These are phyloP conservation scores for Gomphus sp. DNA, from an alignment of 1,284 basidiomycete species.

Conservation along the genomic window DNA sequence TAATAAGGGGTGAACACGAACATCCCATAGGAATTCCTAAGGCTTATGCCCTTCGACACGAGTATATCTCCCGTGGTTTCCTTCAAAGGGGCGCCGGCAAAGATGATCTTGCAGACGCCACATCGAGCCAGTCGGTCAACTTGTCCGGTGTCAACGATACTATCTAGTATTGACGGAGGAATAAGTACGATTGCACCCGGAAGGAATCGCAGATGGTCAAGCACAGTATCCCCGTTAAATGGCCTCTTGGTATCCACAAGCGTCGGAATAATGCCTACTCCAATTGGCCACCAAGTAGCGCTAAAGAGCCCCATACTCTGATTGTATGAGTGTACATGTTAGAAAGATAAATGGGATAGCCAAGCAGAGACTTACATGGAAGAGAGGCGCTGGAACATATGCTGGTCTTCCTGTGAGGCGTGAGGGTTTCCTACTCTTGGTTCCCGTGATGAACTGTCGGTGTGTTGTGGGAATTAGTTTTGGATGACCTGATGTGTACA, in stretches of 20 bases:
- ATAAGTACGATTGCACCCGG: not conserved
- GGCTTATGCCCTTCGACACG: slow-evolving; percentile 22
- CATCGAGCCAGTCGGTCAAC: not conserved
- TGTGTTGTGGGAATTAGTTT: not conserved
- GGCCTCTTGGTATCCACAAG: not conserved
- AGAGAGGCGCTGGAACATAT: not conserved
- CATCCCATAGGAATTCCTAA: slow-evolving; percentile 31
- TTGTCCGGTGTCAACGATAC: not conserved
- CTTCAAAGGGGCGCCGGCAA: slow-evolving; percentile 31
- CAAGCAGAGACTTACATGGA: not conserved
- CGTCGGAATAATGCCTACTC: not conserved
- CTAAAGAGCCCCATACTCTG: not conserved
- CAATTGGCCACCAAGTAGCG: not conserved
- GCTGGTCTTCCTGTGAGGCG: not conserved
- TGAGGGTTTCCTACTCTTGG: not conserved
- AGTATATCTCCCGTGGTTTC: slow-evolving; percentile 23
- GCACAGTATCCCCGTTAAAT: not conserved
- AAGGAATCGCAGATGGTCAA: not conserved
- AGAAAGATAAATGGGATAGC: not conserved
- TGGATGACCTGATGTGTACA: not conserved
- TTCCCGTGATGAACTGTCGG: not conserved
- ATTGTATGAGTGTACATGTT: not conserved
- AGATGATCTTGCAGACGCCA: not conserved
- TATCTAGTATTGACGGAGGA: not conserved
- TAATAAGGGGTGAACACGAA: not conserved